Base-by-base conservation (phyloP, 129 eudicot genomes). In the Pittosporum tobira region DNA sequence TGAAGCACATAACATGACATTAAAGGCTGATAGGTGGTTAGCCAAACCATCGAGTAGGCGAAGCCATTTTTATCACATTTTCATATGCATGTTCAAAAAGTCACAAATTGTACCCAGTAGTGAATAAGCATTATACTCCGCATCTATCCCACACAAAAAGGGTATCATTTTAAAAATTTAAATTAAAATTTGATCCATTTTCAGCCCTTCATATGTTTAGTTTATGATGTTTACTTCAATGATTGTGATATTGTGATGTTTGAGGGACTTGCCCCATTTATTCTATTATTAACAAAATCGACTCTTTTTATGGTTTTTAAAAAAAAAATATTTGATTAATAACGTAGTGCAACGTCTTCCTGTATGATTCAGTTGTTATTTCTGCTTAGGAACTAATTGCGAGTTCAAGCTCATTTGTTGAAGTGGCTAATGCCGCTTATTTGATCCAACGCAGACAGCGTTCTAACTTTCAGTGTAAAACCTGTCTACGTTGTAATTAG, bases 351-450 rank as follows among this genome's bases (percentile, higher is more conserved):
- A 49, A 23, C 18, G 25, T 27, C 56, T 24, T 51, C 28, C n/a
- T 1, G 9, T 34, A 34, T 34, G 9, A 34, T 34, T 66, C 79
- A 71, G 73, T 74, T 67, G 72, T 75, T 55, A 55, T 66, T 65
- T 71, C 62, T 73, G 71, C 64, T 24, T 77, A 89, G 97, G 88
- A 77, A 74, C 16, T 90, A 50, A 73, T 83, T 30, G 75, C 81
- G 45, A 85, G 89, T 71, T 77, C 82, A 12, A 64, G 74, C 79
- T 72, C 78, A 11, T 80, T 78, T 16, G 44, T 79, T 51, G 81
- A 82, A 75, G 91, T 55, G 44, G 96, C 99, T 34, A 53, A 78
- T 63, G 99, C 99, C 62, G 99, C 99, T 58, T 95, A 90, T 57
- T 67, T 91, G 75, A 86, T 83, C 40, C 94, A 91, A 24, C 82